Evolutionary conservation across 352 stramenopile species (phyloP), one percentile per base, ranked within the genome.

Genomic region (Phytophthora cryptogea): DNA sequence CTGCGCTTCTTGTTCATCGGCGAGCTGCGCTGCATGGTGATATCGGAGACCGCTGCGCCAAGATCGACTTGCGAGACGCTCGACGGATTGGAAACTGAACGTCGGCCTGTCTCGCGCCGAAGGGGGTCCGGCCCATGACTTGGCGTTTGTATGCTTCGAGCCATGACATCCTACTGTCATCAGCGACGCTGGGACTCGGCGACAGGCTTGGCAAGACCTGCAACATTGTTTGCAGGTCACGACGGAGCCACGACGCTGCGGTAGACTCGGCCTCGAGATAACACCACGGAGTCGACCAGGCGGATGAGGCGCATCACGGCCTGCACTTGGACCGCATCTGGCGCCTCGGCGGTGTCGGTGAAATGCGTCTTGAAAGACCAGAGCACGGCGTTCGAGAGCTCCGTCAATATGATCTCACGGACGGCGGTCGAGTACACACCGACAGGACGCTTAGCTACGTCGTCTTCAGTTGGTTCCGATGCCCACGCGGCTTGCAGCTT

Each of bases 351-450:
- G 0, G 47, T 67, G 48, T 77, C 70, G 26, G 68, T 68, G 51
- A 86, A 86, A 11, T 74, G 55, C 26, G 49, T 70, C 39, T 83
- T 83, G 52, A 90, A 88, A 10, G 74, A 64, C 20, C 61, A 72
- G 11, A 90, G 51, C 3, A 88, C 61, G 14, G 79, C 42, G 44
- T 73, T 86, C 27, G 78, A 90, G n/a, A 79, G 63, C 32, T 87
- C 70, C 27, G 70, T 77, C 37, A 88, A 41, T 4, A 88, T 50
- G 27, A 76, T 60, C 32, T 88, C 75, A 31, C 74, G 50, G 6
- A 83, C 32, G 2, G 66, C 65, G 5, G 70, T 70, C 8, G 54
- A 54, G 37, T 80, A 86, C 36, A 61, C 33, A 8, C 41, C 49
- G 7, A 52, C 5, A 9, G 43, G 46, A n/a, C 11, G 5, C 17